Evolutionary conservation across 495 filamentous ascomycete genomes (phyloP).

Genomic region (Annulohypoxylon maeteangense): DNA sequence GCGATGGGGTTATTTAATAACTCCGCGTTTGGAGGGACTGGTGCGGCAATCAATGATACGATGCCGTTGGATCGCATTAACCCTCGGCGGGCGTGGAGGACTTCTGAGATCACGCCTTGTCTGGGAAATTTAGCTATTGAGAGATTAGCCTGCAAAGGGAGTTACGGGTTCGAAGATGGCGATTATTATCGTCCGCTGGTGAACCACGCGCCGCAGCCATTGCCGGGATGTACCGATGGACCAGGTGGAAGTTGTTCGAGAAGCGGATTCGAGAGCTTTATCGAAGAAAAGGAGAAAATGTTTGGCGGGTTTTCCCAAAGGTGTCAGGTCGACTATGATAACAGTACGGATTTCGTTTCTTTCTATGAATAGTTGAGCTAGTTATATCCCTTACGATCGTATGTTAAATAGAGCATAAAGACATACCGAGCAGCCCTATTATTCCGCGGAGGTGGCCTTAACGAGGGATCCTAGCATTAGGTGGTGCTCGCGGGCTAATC

Average conservation of each 20-base stretch:
- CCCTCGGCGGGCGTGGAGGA: background rate
- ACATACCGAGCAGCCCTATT: no score
- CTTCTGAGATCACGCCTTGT: background rate
- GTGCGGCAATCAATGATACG: background rate
- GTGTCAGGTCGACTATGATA: background rate
- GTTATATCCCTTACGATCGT: background rate
- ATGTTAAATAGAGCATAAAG: no score
- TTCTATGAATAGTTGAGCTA: background rate
- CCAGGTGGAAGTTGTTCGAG: background rate
- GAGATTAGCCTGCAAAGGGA: background rate
- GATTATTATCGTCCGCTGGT: background rate
- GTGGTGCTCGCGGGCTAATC: background rate
- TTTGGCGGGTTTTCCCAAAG: background rate
- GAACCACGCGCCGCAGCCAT: background rate
- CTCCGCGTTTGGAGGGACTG: background rate
- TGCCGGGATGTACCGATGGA: background rate
- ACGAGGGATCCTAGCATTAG: background rate
- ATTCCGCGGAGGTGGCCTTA: background rate
- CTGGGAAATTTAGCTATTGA: background rate
- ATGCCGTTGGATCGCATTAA: background rate
- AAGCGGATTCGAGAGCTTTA: background rate
- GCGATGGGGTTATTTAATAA: background rate
- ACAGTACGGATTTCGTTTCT: conserved; percentile 1
- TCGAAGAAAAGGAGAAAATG: background rate
- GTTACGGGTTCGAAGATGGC: background rate